These are phyloP conservation scores for Neofusicoccum sp. DNA, from an alignment of 2,329 filamentous ascomycete species.

Conservation along the genomic window DNA sequence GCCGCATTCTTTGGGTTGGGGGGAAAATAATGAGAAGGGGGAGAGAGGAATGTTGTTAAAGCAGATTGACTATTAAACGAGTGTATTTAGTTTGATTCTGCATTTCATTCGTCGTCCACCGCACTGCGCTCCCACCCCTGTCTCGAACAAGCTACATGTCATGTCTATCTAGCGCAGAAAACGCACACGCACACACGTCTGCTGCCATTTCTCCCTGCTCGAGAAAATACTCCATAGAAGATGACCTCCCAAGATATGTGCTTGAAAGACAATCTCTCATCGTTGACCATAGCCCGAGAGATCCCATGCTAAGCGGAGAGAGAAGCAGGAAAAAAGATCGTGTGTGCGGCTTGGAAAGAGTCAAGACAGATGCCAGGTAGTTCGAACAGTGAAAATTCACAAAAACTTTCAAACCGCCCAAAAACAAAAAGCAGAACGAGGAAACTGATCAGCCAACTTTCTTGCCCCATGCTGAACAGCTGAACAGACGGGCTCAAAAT, in stretches of 20 bases:
- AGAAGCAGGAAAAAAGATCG: background rate
- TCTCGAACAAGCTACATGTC: constrained; percentile 8
- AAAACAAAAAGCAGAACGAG: constrained; percentile 14
- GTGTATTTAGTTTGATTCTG: constrained; percentile 19
- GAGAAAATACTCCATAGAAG: background rate
- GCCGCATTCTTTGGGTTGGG: background rate
- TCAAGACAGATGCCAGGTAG: constrained; percentile 12
- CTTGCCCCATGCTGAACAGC: background rate
- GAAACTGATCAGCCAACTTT: constrained; percentile 18
- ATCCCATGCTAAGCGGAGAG: constrained; percentile 3
- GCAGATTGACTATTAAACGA: constrained; percentile 12
- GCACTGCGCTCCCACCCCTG: constrained; percentile 1
- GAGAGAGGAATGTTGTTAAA: background rate
- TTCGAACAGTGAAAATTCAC: constrained; percentile 14
- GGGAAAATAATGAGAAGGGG: background rate
- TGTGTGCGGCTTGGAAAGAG: background rate
- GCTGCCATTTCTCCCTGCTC: background rate
- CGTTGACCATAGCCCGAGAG: constrained; percentile 12
- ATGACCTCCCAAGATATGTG: constrained; percentile 13
- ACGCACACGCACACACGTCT: constrained; percentile 4
- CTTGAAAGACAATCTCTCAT: constrained; percentile 3
- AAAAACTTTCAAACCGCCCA: constrained; percentile 16
- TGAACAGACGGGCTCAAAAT: background rate
- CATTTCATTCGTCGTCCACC: constrained; percentile 17
- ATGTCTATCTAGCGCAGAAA: constrained; percentile 9